Evolutionary conservation across 352 stramenopile genomes (phyloP).

Genomic region (Discostella stelligera): DNA sequence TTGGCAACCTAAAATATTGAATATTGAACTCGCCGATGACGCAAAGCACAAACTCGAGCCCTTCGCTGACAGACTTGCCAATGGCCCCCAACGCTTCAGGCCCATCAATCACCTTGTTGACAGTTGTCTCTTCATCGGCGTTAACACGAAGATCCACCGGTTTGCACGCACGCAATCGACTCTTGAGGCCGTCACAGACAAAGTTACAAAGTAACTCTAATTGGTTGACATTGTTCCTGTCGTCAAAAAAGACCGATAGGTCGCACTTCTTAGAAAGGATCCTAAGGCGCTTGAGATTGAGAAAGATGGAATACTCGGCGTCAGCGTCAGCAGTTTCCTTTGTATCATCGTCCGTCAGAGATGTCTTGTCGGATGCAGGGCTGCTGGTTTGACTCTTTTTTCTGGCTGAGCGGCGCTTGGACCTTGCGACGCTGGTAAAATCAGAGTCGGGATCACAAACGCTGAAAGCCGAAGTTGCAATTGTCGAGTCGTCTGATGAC

Average conservation of each 20-base stretch:
- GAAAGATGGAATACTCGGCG: constrained; percentile 61
- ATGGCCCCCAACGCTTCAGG: constrained; percentile 44
- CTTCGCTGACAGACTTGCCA: constrained; percentile 48
- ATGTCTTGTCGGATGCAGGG: constrained; percentile 29
- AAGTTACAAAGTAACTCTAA: constrained; percentile 54
- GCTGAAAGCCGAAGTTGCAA: constrained; percentile 36
- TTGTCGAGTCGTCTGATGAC: constrained; percentile 40
- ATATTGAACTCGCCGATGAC: constrained; percentile 43
- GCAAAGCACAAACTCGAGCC: constrained; percentile 55
- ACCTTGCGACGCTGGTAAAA: constrained; percentile 27
- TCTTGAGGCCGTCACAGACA: constrained; percentile 49
- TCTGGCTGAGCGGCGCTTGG: constrained; percentile 26
- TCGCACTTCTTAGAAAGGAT: constrained; percentile 66
- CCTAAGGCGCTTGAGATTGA: constrained; percentile 63
- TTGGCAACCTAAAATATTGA: constrained; percentile 9
- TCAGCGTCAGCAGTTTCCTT: constrained; percentile 38
- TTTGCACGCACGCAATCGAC: constrained; percentile 53
- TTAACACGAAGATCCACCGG: constrained; percentile 36
- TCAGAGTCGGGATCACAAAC: constrained; percentile 22
- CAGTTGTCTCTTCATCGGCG: constrained; percentile 32
- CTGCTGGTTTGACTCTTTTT: constrained; percentile 32
- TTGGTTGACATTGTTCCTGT: constrained; percentile 50
- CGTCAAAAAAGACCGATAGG: constrained; percentile 39
- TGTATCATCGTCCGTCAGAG: constrained; percentile 33
- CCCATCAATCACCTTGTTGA: constrained; percentile 40